A percentile compares a stretch with the other conserved stretches of the same genome.
Conservation (phyloP, 768 basidiomycete species). For the Tricholoma terreum region DNA sequence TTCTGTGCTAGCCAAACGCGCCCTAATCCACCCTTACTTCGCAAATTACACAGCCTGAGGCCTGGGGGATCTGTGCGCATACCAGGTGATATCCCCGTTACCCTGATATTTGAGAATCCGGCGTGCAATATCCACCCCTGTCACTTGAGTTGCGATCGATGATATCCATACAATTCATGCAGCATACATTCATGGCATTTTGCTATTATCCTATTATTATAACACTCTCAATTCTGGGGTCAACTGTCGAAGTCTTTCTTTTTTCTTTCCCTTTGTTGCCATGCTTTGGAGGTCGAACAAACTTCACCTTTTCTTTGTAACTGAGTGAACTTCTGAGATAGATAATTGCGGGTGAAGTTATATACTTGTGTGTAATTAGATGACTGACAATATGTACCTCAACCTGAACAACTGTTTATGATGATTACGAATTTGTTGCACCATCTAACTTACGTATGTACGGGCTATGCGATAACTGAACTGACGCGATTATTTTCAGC, state of each 20-base stretch:
- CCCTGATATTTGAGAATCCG: background rate
- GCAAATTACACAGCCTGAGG: conserved; percentile 35
- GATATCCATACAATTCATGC: background rate
- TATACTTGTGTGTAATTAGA: too few species aligned
- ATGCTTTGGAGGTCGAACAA: too few species aligned
- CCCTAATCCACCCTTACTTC: conserved; percentile 50
- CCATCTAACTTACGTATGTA: conserved; percentile 22
- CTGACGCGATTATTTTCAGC: conserved; percentile 23
- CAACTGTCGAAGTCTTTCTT: background rate
- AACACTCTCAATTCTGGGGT: background rate
- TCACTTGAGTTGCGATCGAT: background rate
- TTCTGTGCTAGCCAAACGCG: conserved; percentile 56
- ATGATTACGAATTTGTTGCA: conserved; percentile 23
- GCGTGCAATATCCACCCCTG: background rate
- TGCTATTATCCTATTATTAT: background rate
- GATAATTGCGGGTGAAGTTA: too few species aligned
- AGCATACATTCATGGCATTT: background rate
- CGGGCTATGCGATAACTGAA: conserved; percentile 22
- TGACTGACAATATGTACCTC: too few species aligned
- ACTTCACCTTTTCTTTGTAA: too few species aligned
- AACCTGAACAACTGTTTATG: conserved; percentile 14
- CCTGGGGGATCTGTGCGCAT: too few species aligned
- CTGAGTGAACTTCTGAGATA: too few species aligned
- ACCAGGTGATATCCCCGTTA: background rate
- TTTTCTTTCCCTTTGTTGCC: background rate